Evolutionary conservation across 1,284 basidiomycete species (phyloP).

Genomic region (Agroathelia rolfsii): DNA sequence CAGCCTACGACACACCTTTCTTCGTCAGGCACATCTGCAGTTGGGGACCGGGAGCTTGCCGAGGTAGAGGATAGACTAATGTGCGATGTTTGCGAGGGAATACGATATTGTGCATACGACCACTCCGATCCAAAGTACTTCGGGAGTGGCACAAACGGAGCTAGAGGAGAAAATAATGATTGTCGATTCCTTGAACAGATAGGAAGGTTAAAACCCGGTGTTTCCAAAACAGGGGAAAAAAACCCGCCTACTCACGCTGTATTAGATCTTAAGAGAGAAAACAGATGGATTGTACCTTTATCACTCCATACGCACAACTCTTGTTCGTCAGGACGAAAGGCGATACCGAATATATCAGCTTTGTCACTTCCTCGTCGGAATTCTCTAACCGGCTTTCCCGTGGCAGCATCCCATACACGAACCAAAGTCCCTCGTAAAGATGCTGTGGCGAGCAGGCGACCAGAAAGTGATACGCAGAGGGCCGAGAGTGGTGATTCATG

Average conservation of each 20-base stretch:
- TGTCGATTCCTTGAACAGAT: conserved; percentile 65
- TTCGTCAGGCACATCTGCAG: conserved; percentile 62
- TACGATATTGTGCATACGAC: conserved; percentile 88
- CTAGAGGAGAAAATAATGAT: conserved; percentile 66
- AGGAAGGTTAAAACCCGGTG: conserved; percentile 9
- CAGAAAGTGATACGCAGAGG: conserved; percentile 69
- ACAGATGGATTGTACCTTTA: conserved; percentile 92
- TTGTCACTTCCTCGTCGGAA: conserved; percentile 83
- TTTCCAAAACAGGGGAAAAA: conserved; percentile 5
- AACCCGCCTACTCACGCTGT: conserved; percentile 42
- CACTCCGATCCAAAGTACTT: conserved; percentile 91
- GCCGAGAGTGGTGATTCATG: conserved; percentile 76
- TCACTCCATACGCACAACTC: conserved; percentile 90
- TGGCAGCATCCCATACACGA: conserved; percentile 77
- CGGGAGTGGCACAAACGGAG: conserved; percentile 73
- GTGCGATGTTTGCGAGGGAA: conserved; percentile 76
- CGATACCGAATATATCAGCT: conserved; percentile 86
- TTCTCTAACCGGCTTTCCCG: conserved; percentile 73
- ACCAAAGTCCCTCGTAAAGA: conserved; percentile 82
- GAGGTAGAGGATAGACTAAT: conserved; percentile 61
- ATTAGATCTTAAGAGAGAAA: conserved; percentile 59
- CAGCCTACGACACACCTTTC: conserved; percentile 81
- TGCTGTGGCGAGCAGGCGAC: conserved; percentile 77
- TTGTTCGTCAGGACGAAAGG: conserved; percentile 67
- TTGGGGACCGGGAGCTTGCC: conserved; percentile 41